phyloP scores from a whole-genome alignment of 345 rosid species.

The Salix caprea region DNA sequence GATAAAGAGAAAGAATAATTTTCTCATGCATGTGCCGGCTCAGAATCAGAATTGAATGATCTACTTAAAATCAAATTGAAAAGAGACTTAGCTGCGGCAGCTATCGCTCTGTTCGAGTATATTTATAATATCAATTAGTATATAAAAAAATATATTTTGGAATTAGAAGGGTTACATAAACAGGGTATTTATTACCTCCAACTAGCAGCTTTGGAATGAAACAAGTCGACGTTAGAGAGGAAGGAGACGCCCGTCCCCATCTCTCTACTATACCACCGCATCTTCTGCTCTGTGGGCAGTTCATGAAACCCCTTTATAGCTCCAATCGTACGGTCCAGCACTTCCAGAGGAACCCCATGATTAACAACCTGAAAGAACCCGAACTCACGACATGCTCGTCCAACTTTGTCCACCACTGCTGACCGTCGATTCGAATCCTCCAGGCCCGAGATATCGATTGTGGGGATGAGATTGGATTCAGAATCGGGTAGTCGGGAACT shows the following conservation, averaged over 20 bases:
- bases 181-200: constrained; percentile 35
- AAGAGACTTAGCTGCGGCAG: too few species aligned
- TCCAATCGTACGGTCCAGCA: constrained; percentile 29
- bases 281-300: constrained; percentile 36
- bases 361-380: constrained; percentile 51
- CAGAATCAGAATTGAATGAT: too few species aligned
- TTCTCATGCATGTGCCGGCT: too few species aligned
- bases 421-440: constrained; percentile 9
- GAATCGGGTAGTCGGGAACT: not conserved
- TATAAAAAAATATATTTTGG: not conserved
- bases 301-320: constrained; percentile 39
- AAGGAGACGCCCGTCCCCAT: constrained; percentile 25
- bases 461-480: constrained; percentile 24
- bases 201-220: constrained; percentile 47
- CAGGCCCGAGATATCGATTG: constrained; percentile 36
- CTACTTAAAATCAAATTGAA: too few species aligned
- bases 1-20: too few species aligned
- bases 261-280: constrained; percentile 25
- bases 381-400: constrained; percentile 28
- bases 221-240: constrained; percentile 43
- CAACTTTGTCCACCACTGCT: constrained; percentile 23
- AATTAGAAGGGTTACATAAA: not conserved
- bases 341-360: constrained; percentile 37
- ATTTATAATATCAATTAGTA: too few species aligned
- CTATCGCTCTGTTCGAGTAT: too few species aligned